phyloP scores from a whole-genome alignment of 768 basidiomycete genomes.

The Termitomyces sp. region DNA sequence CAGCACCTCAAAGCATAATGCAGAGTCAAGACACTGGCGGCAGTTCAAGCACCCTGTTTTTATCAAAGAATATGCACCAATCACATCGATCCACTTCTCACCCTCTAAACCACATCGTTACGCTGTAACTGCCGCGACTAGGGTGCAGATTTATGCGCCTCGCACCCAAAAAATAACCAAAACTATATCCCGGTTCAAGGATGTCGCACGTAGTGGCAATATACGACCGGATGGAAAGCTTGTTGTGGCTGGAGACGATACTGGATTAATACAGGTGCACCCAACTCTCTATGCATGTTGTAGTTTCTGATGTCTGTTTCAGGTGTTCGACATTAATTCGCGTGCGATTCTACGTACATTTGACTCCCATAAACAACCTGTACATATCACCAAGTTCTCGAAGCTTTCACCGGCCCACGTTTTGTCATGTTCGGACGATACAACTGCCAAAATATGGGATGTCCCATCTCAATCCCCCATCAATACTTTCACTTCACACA shows the following conservation, averaged over 20 bases:
- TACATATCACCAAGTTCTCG: slow-evolving; percentile 93
- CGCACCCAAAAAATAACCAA: slow-evolving; percentile 95
- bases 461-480: slow-evolving; percentile 82
- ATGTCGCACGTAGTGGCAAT: slow-evolving; percentile 83
- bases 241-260: slow-evolving; percentile 92
- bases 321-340: slow-evolving; percentile 92
- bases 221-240: slow-evolving; percentile 94
- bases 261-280: slow-evolving; percentile 74
- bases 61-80: slow-evolving; percentile 94
- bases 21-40: slow-evolving; percentile 83
- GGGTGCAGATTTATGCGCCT: slow-evolving; percentile 93
- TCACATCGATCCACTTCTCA: slow-evolving; percentile 92
- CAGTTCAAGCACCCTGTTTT: slow-evolving; percentile 89
- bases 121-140: slow-evolving; percentile 90
- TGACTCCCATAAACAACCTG: slow-evolving; percentile 92
- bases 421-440: slow-evolving; percentile 94
- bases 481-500: slow-evolving; percentile 77
- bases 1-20: slow-evolving; percentile 50
- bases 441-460: slow-evolving; percentile 92
- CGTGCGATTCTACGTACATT: slow-evolving; percentile 91
- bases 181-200: slow-evolving; percentile 95
- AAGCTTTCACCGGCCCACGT: slow-evolving; percentile 73
- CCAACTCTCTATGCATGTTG: slow-evolving; percentile 5
- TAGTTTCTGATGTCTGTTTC: slow-evolving; percentile 2
- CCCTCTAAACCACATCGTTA: slow-evolving; percentile 85